Conservation (phyloP, 192 early-diverging fungal genomes). For the Coemansia sp. region DNA sequence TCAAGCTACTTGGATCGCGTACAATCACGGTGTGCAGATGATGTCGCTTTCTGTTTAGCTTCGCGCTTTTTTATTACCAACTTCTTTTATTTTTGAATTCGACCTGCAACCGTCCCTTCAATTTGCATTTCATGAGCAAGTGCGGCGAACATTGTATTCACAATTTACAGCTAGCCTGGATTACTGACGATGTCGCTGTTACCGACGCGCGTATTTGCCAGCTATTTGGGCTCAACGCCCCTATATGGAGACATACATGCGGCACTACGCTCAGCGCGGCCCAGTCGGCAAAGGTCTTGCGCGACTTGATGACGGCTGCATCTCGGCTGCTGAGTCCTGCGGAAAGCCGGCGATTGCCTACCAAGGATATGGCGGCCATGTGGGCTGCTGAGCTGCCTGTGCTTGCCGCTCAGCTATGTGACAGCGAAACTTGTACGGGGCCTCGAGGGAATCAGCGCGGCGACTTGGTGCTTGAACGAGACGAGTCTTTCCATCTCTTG, state of each 20-base stretch:
- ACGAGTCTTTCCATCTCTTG: constrained; percentile 17
- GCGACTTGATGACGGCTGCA: constrained; percentile 11
- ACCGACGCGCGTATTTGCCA: constrained; percentile 3
- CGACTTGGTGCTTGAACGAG: constrained; percentile 7
- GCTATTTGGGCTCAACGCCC: constrained; percentile 16
- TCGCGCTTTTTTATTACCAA: neutral
- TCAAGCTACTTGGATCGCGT: neutral
- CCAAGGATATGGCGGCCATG: neutral
- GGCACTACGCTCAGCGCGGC: neutral
- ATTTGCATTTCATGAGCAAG: constrained; percentile 21
- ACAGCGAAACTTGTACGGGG: neutral
- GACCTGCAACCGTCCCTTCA: neutral
- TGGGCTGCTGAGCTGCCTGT: constrained; percentile 24
- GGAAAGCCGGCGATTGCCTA: neutral
- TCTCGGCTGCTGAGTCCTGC: neutral
- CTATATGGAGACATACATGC: constrained; percentile 32
- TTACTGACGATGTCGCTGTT: constrained; percentile 6
- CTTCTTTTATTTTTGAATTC: neutral
- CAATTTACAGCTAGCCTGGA: constrained; percentile 27
- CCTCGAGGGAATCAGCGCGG: neutral
- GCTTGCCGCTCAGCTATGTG: neutral
- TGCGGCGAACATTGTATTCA: constrained; percentile 41
- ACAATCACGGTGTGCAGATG: neutral
- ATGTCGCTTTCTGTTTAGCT: neutral
- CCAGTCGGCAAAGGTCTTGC: neutral